phyloP scores from a whole-genome alignment of 495 filamentous ascomycete species.

The Penicillium lagena region DNA sequence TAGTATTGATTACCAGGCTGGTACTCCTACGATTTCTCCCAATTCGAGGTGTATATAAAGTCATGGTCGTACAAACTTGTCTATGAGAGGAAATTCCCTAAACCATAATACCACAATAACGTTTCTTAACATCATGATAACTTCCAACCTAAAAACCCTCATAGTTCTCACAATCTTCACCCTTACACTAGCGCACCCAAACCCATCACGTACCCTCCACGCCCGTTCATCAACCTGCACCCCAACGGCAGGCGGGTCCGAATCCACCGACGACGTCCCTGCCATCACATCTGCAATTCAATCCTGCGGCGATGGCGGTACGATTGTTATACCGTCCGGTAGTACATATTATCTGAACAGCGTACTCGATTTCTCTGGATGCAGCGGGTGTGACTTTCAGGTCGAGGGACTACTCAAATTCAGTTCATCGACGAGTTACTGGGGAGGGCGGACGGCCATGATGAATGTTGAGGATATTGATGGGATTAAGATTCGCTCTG shows the following conservation, averaged over 20 bases:
- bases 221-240: constrained; percentile 26
- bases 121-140: neutral
- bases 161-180: neutral
- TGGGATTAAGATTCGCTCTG: constrained; percentile 28
- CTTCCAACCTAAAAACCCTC: neutral
- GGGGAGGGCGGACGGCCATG: constrained; percentile 32
- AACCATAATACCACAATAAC: neutral
- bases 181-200: constrained; percentile 1
- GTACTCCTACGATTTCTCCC: too few species aligned
- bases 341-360: constrained; percentile 35
- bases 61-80: too few species aligned
- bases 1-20: too few species aligned
- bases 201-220: constrained; percentile 1
- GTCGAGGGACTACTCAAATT: constrained; percentile 36
- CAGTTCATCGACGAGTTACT: constrained; percentile 26
- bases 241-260: constrained; percentile 23
- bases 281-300: constrained; percentile 29
- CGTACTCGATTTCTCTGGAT: constrained; percentile 30
- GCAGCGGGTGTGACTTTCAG: constrained; percentile 33
- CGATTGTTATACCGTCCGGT: constrained; percentile 34
- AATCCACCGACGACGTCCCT: constrained; percentile 30
- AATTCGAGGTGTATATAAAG: too few species aligned
- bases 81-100: too few species aligned
- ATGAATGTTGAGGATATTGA: constrained; percentile 27
- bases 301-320: constrained; percentile 33